phyloP scores from a whole-genome alignment of 179 eudicot species.

The Spinacia oleracea region DNA sequence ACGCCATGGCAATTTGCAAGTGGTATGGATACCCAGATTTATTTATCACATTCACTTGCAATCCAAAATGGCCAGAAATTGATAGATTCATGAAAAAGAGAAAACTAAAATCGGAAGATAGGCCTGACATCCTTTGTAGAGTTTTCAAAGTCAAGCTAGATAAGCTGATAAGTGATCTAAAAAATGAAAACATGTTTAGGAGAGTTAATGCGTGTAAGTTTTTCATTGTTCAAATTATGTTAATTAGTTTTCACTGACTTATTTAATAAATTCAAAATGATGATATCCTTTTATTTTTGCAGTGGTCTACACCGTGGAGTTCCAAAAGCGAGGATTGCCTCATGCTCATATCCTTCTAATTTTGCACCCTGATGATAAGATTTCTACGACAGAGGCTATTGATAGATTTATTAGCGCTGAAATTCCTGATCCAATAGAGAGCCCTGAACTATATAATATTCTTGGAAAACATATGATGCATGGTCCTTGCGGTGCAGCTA shows the following conservation, averaged over 20 bases:
- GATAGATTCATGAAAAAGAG: too few relatives aligned
- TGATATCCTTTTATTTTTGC: not conserved
- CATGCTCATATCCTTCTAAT: too few relatives aligned
- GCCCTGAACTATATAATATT: constrained; percentile 5
- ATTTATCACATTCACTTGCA: too few relatives aligned
- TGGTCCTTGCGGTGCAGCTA: constrained; percentile 28
- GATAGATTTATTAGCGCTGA: not conserved
- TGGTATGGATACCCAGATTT: too few relatives aligned
- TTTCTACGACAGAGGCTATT: not conserved
- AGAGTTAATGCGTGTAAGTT: not conserved
- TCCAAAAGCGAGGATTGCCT: too few relatives aligned
- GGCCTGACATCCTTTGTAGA: too few relatives aligned
- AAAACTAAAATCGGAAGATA: too few relatives aligned
- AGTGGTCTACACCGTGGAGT: too few relatives aligned
- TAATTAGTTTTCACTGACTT: not conserved
- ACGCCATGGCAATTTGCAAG: too few relatives aligned
- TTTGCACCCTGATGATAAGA: not conserved
- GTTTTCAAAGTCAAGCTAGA: not conserved
- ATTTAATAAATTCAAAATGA: not conserved
- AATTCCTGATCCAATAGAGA: not conserved
- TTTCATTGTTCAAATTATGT: not conserved
- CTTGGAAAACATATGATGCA: constrained; percentile 23
- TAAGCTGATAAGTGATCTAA: not conserved
- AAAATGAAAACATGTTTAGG: not conserved
- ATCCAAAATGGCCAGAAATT: too few relatives aligned